Evolutionary conservation across 345 rosid genomes (phyloP).

Genomic region (Excoecaria cochinchinensis): DNA sequence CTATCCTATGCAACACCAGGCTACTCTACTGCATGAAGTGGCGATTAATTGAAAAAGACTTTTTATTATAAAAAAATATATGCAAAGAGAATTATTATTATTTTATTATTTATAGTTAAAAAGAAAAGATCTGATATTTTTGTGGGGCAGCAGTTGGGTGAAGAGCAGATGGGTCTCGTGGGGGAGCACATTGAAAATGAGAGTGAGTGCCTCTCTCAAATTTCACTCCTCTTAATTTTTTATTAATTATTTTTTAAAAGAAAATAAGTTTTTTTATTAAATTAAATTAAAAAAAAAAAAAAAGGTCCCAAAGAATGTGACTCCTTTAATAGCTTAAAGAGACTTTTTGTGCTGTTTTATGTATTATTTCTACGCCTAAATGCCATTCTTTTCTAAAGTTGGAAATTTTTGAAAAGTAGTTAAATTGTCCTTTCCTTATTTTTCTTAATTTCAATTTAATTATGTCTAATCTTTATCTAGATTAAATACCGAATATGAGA

Average conservation of each 20-base stretch:
- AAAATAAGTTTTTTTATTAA: too few relatives aligned
- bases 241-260: background rate
- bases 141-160: conserved; percentile 25
- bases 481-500: too few relatives aligned
- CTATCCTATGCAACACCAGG: too few relatives aligned
- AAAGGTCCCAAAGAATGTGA: background rate
- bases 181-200: conserved; percentile 18
- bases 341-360: background rate
- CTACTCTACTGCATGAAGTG: background rate
- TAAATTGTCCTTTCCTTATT: background rate
- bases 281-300: background rate
- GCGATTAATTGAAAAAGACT: conserved; percentile 23
- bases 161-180: conserved; percentile 24
- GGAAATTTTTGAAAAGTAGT: conserved; percentile 21
- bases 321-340: background rate
- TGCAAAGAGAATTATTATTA: too few relatives aligned
- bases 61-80: too few relatives aligned
- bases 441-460: too few relatives aligned
- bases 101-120: too few relatives aligned
- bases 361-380: conserved; percentile 17
- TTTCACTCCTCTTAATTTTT: background rate
- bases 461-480: too few relatives aligned
- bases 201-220: background rate
- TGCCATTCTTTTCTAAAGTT: conserved; percentile 15
- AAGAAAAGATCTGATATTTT: too few relatives aligned